Conservation (phyloP, 176 grass and related monocot species). For the Bonia amplexicaulis region DNA sequence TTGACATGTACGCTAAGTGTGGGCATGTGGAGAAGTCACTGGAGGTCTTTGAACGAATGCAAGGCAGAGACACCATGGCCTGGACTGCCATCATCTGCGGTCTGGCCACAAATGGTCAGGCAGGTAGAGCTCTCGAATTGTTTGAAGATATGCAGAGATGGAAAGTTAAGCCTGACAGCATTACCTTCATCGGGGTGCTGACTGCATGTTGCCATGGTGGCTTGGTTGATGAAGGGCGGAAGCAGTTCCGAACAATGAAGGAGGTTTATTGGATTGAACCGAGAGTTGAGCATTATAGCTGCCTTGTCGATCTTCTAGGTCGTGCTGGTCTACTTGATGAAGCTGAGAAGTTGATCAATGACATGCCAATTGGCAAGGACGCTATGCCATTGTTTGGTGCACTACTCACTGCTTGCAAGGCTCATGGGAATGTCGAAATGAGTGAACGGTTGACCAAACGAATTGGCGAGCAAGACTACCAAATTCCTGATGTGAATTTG, state of each 20-base stretch:
- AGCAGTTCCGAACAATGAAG: constrained; percentile 45
- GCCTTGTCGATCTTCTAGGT: constrained; percentile 58
- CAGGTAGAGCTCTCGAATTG: constrained; percentile 48
- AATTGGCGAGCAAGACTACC: constrained; percentile 29
- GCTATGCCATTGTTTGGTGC: constrained; percentile 50
- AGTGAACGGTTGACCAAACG: constrained; percentile 42
- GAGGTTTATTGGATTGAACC: constrained; percentile 46
- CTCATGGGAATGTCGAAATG: constrained; percentile 51
- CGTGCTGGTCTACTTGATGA: constrained; percentile 57
- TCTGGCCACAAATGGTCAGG: constrained; percentile 51
- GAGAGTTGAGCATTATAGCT: constrained; percentile 57
- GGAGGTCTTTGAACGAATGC: constrained; percentile 39
- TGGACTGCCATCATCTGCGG: constrained; percentile 70
- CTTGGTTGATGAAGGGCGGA: constrained; percentile 53
- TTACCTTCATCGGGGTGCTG: constrained; percentile 54
- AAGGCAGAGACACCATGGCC: constrained; percentile 33
- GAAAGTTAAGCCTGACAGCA: constrained; percentile 35
- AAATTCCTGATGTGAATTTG: constrained; percentile 43
- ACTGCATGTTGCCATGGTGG: constrained; percentile 67
- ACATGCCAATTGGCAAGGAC: constrained; percentile 32
- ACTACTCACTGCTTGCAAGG: constrained; percentile 54
- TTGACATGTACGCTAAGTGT: constrained; percentile 66
- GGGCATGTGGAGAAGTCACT: constrained; percentile 43
- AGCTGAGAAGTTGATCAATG: constrained; percentile 48
- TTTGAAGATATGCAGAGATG: constrained; percentile 49